A percentile compares a stretch with the other conserved stretches of the same genome.
phyloP scores from a whole-genome alignment of 176 grass and related monocot genomes.

The Oryza longistaminata region DNA sequence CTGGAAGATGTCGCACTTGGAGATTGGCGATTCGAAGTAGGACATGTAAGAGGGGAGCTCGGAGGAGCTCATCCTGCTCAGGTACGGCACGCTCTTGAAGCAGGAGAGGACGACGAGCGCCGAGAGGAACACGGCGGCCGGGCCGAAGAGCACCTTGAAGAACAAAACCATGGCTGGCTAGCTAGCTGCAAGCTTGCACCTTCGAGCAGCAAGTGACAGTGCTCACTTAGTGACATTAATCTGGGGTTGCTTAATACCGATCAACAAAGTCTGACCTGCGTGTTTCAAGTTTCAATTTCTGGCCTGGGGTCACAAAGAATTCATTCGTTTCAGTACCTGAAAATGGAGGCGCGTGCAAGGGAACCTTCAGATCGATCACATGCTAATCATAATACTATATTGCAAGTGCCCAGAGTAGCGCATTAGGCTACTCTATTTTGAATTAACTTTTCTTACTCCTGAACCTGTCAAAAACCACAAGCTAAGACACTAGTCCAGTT shows the following conservation, averaged over 20 bases:
- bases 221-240: not conserved
- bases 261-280: not conserved
- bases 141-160: slow-evolving; percentile 39
- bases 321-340: not conserved
- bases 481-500: not conserved
- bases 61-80: slow-evolving; percentile 20
- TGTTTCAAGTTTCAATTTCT: not conserved
- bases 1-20: slow-evolving; percentile 56
- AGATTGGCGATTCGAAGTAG: not conserved
- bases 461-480: not conserved
- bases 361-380: slow-evolving; percentile 32
- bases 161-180: slow-evolving; percentile 32
- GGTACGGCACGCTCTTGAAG: slow-evolving; percentile 43
- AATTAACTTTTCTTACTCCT: not conserved
- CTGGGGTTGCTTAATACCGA: slow-evolving; percentile 18
- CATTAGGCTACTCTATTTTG: not conserved
- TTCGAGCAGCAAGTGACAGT: not conserved
- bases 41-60: not conserved
- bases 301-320: slow-evolving; percentile 3
- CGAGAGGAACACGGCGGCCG: slow-evolving; percentile 46
- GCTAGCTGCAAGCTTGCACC: not conserved
- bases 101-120: slow-evolving; percentile 43
- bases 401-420: not conserved
- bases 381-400: not conserved
- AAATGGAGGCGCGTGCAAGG: not conserved